Evolutionary conservation across 306 rosid genomes (phyloP).

Genomic region (Fragaria vesca): DNA sequence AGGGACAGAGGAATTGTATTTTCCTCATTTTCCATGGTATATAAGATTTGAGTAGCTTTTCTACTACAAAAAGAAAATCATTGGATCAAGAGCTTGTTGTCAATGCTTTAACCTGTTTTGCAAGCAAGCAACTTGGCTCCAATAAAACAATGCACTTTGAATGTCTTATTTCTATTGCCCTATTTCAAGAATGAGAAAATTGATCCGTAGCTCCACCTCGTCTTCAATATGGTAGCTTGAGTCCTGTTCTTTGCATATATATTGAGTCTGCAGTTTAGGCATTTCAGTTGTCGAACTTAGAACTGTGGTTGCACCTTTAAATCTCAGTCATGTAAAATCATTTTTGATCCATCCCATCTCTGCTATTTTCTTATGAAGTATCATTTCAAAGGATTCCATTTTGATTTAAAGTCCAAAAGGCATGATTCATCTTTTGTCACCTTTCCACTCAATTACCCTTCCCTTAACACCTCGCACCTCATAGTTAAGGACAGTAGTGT

Average conservation of each 20-base stretch:
- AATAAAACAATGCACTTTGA: neutral
- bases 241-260: neutral
- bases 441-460: too few species aligned
- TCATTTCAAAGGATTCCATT: too few species aligned
- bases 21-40: neutral
- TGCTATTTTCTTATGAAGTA: too few species aligned
- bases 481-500: too few species aligned
- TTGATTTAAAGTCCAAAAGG: too few species aligned
- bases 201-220: neutral
- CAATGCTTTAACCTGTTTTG: neutral
- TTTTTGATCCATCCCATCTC: too few species aligned
- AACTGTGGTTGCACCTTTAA: neutral
- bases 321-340: neutral
- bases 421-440: too few species aligned
- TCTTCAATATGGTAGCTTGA: neutral
- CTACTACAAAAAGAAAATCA: neutral
- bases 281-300: too few species aligned
- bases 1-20: neutral
- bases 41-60: neutral
- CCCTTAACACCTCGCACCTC: too few species aligned
- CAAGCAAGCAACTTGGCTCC: neutral
- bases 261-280: neutral
- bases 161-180: neutral
- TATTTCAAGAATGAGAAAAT: neutral
- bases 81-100: neutral